Percentiles rank a stretch among this genome's conserved stretches.
phyloP scores from a whole-genome alignment of 495 filamentous ascomycete genomes.

The Jackrogersella multiformis region DNA sequence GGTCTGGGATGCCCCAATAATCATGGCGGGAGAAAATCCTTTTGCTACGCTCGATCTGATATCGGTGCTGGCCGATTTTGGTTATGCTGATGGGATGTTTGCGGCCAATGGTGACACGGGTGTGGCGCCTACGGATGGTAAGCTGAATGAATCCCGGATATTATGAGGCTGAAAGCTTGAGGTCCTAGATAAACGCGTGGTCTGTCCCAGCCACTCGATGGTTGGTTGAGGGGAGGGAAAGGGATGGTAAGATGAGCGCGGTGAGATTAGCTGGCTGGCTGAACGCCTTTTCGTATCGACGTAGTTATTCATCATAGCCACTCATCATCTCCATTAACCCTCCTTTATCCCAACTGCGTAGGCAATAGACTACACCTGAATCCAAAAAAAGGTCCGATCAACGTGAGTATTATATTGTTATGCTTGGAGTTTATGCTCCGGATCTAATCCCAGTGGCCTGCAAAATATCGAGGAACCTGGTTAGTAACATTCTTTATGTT shows the following conservation, averaged over 20 bases:
- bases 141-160: not conserved
- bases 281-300: slow-evolving; percentile 8
- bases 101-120: not conserved
- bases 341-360: not conserved
- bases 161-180: slow-evolving; percentile 32
- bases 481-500: not conserved
- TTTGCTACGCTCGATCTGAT: too few species aligned
- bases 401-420: not conserved
- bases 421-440: slow-evolving; percentile 5
- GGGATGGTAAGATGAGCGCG: not conserved
- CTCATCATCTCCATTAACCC: not conserved
- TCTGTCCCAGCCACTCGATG: slow-evolving; percentile 7
- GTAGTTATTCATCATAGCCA: not conserved
- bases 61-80: not conserved
- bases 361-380: not conserved
- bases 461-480: slow-evolving; percentile 8
- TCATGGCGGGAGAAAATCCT: too few species aligned
- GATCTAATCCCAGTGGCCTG: not conserved
- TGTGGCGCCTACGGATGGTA: not conserved
- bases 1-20: too few species aligned
- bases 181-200: not conserved
- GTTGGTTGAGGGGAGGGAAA: not conserved
- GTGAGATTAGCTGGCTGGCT: slow-evolving; percentile 21
- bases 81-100: not conserved
- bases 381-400: slow-evolving; percentile 14